Percentiles rank a stretch among this genome's conserved stretches.
Conservation (phyloP, 179 eudicot species). For the Gypsophila paniculata region DNA sequence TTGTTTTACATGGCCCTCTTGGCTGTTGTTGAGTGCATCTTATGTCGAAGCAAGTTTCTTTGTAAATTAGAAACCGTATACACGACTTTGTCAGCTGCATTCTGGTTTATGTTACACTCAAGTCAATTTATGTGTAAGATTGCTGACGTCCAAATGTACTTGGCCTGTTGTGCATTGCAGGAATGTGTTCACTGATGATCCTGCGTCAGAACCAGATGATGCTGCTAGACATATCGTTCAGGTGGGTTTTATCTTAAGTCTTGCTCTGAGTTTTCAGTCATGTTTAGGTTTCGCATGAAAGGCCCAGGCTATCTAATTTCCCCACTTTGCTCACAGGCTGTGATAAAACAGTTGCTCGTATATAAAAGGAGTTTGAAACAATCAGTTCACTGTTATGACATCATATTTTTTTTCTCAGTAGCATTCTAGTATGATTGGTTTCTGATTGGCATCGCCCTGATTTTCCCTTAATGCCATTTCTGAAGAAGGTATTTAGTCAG, state of each 20-base stretch:
- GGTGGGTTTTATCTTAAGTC: constrained; percentile 48
- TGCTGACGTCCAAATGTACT: constrained; percentile 2
- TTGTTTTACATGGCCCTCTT: not conserved
- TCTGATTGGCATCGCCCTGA: not conserved
- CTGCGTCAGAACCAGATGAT: constrained; percentile 57
- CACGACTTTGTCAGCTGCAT: not conserved
- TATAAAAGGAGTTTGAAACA: not conserved
- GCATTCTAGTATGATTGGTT: too few species aligned
- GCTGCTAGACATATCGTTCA: constrained; percentile 65
- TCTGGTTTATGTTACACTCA: not conserved
- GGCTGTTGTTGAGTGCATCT: too few species aligned
- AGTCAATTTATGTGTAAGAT: not conserved
- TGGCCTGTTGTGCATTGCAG: constrained; percentile 32
- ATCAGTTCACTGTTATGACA: not conserved
- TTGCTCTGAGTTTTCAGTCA: constrained; percentile 1
- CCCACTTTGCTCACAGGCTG: not conserved
- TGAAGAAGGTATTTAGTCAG: not conserved
- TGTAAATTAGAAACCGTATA: not conserved
- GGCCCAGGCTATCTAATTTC: not conserved
- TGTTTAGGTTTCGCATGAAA: not conserved
- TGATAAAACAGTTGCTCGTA: not conserved
- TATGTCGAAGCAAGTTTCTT: not conserved
- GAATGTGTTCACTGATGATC: constrained; percentile 83
- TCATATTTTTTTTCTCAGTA: not conserved
- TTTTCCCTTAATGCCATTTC: not conserved